phyloP scores from a whole-genome alignment of 768 basidiomycete species.

The Ramaria rubella region DNA sequence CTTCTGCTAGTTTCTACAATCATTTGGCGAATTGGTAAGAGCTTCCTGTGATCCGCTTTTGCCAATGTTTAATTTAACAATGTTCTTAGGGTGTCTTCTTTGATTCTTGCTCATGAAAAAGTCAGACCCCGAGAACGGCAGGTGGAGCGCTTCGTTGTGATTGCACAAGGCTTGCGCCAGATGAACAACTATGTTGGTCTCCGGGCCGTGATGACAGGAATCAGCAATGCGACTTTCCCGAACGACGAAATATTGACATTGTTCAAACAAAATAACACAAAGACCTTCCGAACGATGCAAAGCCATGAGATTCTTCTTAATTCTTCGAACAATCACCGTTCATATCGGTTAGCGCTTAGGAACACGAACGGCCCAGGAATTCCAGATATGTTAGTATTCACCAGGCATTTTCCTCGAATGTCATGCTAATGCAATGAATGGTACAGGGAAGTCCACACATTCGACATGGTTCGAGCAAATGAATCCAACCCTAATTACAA shows the following conservation, averaged over 20 bases:
- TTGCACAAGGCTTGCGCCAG: conserved; percentile 72
- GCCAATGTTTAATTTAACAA: conserved; percentile 11
- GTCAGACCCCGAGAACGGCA: conserved; percentile 67
- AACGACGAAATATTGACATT: conserved; percentile 72
- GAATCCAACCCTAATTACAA: conserved; percentile 76
- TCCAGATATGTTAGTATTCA: conserved; percentile 46
- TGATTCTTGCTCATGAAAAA: conserved; percentile 85
- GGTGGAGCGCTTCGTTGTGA: conserved; percentile 83
- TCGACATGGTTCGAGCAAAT: conserved; percentile 81
- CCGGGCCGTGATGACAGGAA: conserved; percentile 90
- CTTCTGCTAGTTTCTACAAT: conserved; percentile 72
- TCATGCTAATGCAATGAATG: conserved; percentile 10
- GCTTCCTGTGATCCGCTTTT: conserved; percentile 3
- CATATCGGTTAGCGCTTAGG: conserved; percentile 84
- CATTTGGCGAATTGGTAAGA: conserved; percentile 76
- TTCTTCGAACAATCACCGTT: conserved; percentile 72
- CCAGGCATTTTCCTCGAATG: background rate
- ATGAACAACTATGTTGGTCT: conserved; percentile 91
- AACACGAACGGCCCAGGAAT: conserved; percentile 84
- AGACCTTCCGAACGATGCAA: conserved; percentile 66
- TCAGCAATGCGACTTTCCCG: conserved; percentile 74
- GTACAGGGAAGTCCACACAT: conserved; percentile 80
- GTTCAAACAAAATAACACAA: conserved; percentile 60
- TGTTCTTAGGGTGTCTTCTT: conserved; percentile 69
- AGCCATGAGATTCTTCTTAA: conserved; percentile 84